Base-by-base conservation (phyloP, 2,329 filamentous ascomycete species). In the Colletotrichum orchidophilum region DNA sequence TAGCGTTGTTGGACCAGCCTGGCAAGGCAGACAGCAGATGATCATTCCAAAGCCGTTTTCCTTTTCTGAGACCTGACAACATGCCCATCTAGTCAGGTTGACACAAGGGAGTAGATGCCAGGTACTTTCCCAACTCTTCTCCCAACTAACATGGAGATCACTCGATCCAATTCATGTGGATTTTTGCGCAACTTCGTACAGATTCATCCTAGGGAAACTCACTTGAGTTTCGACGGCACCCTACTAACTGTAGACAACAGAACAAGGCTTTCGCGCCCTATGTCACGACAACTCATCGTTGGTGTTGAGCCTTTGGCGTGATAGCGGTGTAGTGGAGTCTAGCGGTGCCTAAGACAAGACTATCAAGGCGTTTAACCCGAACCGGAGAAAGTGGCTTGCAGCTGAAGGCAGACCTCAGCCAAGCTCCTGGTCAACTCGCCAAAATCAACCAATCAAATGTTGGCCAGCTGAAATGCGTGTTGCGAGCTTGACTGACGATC, bases 361-460 rank as follows among this genome's bases (percentile, higher is more conserved):
- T 72, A 72, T 72, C 61, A 70, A n/a, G 29, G 15, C 29, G 3
- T 53, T 66, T 70, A 72, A 50, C 70, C 70, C 57, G 27, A 72
- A 72, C 31, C 26, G 70, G 70, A 60, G 8, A 61, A 61, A 57
- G 66, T 72, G 70, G 70, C 70, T 72, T 72, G 60, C 46, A 66
- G 70, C 70, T 72, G 70, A 70, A 70, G 52, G 61, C 70, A 70
- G 70, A 55, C 66, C 55, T 59, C 66, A 60, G 33, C 50, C 60
- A 35, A 61, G 66, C 60, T 58, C 55, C 66, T 27, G 15, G 69
- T 69, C 59, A 9, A 49, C 53, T 71, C 65, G 69, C 58, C 53
- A 71, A 71, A 31, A n/a, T 15, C 53, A 13, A 26, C 68, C 69
- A 71, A 69, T 71, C 24, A 61, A 42, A 59, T 5, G 46, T 24